Conservation (phyloP, 768 basidiomycete species). For the Lentinula sp. region DNA sequence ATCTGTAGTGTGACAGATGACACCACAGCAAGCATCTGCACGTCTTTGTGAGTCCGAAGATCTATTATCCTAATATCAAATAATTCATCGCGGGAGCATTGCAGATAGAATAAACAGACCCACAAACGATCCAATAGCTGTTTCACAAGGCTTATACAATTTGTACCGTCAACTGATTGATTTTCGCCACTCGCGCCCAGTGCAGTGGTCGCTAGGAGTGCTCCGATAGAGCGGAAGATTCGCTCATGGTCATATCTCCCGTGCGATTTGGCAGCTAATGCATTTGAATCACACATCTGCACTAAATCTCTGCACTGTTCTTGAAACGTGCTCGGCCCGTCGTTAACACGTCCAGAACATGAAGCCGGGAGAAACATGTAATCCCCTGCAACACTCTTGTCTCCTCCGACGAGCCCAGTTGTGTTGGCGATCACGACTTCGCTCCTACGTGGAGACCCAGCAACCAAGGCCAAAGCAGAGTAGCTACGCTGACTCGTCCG, state of each 20-base stretch:
- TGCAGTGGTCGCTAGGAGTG: constrained; percentile 22
- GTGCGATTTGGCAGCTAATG: constrained; percentile 46
- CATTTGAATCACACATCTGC: constrained; percentile 55
- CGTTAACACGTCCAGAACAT: not conserved
- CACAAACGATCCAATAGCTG: constrained; percentile 43
- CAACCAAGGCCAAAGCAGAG: constrained; percentile 30
- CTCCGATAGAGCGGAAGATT: constrained; percentile 50
- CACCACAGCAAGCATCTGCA: constrained; percentile 81
- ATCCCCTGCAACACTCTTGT: constrained; percentile 51
- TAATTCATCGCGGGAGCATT: not conserved
- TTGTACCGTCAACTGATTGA: not conserved
- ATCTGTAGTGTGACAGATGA: constrained; percentile 60
- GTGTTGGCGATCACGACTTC: constrained; percentile 53
- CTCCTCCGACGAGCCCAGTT: constrained; percentile 41
- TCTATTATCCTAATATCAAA: constrained; percentile 31
- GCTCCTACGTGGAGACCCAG: constrained; percentile 35
- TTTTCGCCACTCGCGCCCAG: not conserved
- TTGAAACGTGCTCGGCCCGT: not conserved
- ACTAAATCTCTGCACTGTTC: constrained; percentile 17
- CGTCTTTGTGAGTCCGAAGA: constrained; percentile 46
- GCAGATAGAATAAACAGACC: constrained; percentile 16
- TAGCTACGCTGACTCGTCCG: constrained; percentile 28
- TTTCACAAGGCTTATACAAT: constrained; percentile 20
- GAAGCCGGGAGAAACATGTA: constrained; percentile 45
- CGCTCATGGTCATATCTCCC: constrained; percentile 69